Percentiles rank a stretch among this genome's conserved stretches.
These are phyloP conservation scores for Chenopodium album DNA, from an alignment of 148 eudicot species.

Conservation along the genomic window DNA sequence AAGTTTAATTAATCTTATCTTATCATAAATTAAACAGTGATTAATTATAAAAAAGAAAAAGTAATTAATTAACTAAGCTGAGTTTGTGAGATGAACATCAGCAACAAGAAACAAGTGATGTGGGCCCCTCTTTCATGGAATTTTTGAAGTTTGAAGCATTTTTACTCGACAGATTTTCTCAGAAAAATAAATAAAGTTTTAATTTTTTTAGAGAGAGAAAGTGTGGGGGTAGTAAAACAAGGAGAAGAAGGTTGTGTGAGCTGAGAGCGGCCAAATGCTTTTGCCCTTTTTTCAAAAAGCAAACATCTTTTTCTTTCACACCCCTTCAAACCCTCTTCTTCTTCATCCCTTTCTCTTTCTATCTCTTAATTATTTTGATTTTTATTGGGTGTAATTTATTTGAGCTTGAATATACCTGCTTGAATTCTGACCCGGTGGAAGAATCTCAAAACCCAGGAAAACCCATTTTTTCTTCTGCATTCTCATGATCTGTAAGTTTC, in stretches of 20 bases:
- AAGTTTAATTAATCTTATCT: not conserved
- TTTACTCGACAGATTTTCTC: not conserved
- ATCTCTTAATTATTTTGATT: slow-evolving; percentile 9
- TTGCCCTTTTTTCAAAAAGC: slow-evolving; percentile 19
- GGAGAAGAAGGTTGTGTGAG: slow-evolving; percentile 9
- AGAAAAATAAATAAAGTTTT: not conserved
- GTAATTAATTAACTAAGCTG: not conserved
- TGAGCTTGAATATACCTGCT: slow-evolving; percentile 4
- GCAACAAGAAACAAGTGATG: not conserved
- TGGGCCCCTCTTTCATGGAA: slow-evolving; percentile 7
- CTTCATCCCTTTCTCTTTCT: slow-evolving; percentile 15
- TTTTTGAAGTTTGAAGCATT: slow-evolving; percentile 16
- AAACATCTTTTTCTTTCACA: slow-evolving; percentile 14
- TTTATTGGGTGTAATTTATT: slow-evolving; percentile 7
- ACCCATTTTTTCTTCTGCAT: slow-evolving; percentile 25
- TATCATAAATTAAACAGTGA: not conserved
- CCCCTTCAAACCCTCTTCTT: not conserved
- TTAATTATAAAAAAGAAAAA: not conserved
- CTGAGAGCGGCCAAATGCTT: not conserved
- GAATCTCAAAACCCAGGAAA: slow-evolving; percentile 30
- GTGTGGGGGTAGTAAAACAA: not conserved
- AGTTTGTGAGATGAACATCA: slow-evolving; percentile 1
- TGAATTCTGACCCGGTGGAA: slow-evolving; percentile 24
- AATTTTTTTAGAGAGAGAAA: not conserved
- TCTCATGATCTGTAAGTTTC: slow-evolving; percentile 59